Conservation (phyloP, 2,329 filamentous ascomycete genomes). For the Clonostachys rhizophaga region DNA sequence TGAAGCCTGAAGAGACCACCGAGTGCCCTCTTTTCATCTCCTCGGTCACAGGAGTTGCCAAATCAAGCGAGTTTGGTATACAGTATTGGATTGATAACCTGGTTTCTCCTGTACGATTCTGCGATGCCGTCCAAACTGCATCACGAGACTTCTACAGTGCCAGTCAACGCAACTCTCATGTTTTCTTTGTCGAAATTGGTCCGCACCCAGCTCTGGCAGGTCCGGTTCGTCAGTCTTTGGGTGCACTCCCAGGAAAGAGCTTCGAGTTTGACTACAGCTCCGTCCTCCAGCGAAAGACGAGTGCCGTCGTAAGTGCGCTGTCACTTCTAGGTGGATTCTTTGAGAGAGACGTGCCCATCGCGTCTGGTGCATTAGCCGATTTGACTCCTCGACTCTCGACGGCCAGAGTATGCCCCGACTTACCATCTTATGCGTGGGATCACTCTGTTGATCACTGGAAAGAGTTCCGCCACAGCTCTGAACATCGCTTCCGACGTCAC, state of each 20-base stretch:
- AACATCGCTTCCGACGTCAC: not conserved
- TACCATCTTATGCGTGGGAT: not conserved
- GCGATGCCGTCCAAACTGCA: not conserved
- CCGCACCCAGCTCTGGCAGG: conserved; percentile 6
- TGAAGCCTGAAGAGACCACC: not conserved
- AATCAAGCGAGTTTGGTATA: not conserved
- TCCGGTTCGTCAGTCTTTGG: conserved; percentile 4
- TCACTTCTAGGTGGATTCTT: too few relatives aligned
- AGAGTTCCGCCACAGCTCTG: too few relatives aligned
- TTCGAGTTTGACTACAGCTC: too few relatives aligned
- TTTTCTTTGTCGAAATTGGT: conserved; percentile 6
- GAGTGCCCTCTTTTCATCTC: conserved; percentile 4
- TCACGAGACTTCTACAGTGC: not conserved
- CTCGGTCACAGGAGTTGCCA: conserved; percentile 4
- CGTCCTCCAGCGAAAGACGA: too few relatives aligned
- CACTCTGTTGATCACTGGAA: too few relatives aligned
- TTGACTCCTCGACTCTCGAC: conserved; percentile 14
- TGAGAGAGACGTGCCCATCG: too few relatives aligned
- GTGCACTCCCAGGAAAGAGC: conserved; percentile 5
- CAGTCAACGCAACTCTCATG: not conserved
- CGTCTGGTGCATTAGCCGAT: too few relatives aligned
- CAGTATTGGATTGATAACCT: conserved; percentile 12
- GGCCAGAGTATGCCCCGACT: conserved; percentile 1
- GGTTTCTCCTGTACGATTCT: conserved; percentile 11
- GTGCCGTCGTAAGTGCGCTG: too few relatives aligned